phyloP scores from a whole-genome alignment of 176 grass and related monocot species.

The Alopecurus myosuroides region DNA sequence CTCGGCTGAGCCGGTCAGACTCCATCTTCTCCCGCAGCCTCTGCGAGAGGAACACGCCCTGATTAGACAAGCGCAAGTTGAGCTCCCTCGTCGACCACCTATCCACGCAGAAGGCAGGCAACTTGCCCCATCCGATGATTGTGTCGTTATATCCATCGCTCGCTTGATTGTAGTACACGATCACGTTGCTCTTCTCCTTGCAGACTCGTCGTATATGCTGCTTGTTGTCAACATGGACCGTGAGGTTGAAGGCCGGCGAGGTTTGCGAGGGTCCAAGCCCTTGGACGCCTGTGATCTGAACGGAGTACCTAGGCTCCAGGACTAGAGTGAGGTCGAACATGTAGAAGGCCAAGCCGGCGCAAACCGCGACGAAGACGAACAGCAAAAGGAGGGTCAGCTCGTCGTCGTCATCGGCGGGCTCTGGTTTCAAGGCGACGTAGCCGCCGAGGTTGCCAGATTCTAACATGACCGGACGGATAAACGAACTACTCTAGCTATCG shows the following conservation, averaged over 20 bases:
- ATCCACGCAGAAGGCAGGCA: conserved; percentile 17
- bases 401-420: background rate
- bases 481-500: too few relatives aligned
- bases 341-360: background rate
- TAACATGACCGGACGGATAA: background rate
- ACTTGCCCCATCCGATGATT: background rate
- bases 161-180: background rate
- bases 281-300: background rate
- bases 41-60: background rate
- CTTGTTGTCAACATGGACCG: background rate
- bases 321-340: background rate
- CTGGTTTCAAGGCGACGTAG: background rate
- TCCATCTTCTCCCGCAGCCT: background rate
- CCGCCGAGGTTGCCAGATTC: background rate
- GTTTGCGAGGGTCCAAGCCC: background rate
- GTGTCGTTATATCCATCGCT: background rate
- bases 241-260: background rate
- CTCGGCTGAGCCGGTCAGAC: background rate
- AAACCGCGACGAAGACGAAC: background rate
- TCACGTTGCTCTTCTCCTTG: background rate
- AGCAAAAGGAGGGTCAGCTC: background rate
- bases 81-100: background rate
- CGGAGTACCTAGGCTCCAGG: background rate
- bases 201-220: background rate
- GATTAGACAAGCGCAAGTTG: background rate